These are phyloP conservation scores for Lactarius sanguifluus DNA, from an alignment of 768 basidiomycete genomes.

Conservation along the genomic window DNA sequence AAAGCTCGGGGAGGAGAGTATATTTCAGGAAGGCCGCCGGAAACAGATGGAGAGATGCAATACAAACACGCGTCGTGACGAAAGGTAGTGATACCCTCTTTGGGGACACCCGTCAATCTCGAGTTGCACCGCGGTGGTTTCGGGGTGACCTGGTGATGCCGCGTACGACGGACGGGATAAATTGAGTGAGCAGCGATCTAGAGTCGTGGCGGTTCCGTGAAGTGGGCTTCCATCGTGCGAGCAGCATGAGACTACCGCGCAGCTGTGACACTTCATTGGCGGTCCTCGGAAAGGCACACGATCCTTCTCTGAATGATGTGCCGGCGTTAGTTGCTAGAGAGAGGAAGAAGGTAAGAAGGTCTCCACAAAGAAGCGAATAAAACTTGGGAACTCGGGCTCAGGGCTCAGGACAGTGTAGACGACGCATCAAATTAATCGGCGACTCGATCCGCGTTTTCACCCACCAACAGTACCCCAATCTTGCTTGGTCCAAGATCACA, in stretches of 20 bases:
- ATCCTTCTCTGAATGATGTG: conserved; percentile 5
- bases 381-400: conserved; percentile 1
- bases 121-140: conserved; percentile 15
- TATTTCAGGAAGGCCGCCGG: conserved; percentile 12
- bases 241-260: background rate
- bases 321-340: background rate
- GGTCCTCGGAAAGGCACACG: conserved; percentile 10
- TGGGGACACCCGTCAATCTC: conserved; percentile 12
- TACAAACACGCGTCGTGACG: conserved; percentile 12
- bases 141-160: background rate
- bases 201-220: conserved; percentile 11
- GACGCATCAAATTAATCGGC: background rate
- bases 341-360: conserved; percentile 1
- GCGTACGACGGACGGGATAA: conserved; percentile 1
- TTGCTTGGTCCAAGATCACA: background rate
- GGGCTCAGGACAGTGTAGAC: background rate
- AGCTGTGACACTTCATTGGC: conserved; percentile 5
- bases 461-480: background rate
- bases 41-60: conserved; percentile 19
- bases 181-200: background rate
- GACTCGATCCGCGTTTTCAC: background rate
- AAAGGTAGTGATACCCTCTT: background rate
- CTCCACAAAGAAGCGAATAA: background rate
- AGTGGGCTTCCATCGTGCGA: conserved; percentile 11
- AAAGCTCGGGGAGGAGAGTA: background rate